phyloP scores from a whole-genome alignment of 805 yeast species.

The Candida koratica region DNA sequence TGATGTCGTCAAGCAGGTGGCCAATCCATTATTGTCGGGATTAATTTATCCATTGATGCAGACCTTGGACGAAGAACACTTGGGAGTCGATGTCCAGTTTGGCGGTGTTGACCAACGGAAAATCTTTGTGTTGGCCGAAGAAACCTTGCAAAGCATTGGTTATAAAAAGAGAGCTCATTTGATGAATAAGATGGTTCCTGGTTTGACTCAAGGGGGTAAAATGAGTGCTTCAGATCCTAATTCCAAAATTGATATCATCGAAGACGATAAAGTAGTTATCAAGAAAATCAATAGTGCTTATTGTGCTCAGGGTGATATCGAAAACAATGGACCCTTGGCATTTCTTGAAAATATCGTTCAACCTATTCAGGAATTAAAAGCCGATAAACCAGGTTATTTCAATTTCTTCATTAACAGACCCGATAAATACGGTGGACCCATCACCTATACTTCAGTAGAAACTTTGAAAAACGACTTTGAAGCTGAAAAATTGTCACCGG shows the following conservation, averaged over 20 bases:
- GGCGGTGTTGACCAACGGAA: slow-evolving; percentile 99
- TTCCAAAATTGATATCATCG: slow-evolving; percentile 90
- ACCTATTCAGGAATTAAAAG: slow-evolving; percentile 79
- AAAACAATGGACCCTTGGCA: slow-evolving; percentile 85
- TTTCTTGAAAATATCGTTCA: slow-evolving; percentile 79
- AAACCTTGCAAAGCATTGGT: slow-evolving; percentile 78
- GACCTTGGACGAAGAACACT: slow-evolving; percentile 90
- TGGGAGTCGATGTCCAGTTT: slow-evolving; percentile 88
- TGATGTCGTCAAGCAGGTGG: slow-evolving; percentile 96
- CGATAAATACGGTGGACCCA: slow-evolving; percentile 94
- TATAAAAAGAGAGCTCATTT: slow-evolving; percentile 97
- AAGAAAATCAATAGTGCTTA: slow-evolving; percentile 90
- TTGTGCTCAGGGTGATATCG: slow-evolving; percentile 91
- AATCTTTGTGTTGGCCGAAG: slow-evolving; percentile 95
- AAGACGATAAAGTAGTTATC: slow-evolving; percentile 80
- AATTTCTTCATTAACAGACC: slow-evolving; percentile 81
- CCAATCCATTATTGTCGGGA: slow-evolving; percentile 89
- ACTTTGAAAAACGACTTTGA: slow-evolving; percentile 69
- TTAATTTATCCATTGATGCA: slow-evolving; percentile 98
- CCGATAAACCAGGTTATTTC: slow-evolving; percentile 51
- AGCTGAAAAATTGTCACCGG: slow-evolving; percentile 77
- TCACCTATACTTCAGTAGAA: slow-evolving; percentile 64
- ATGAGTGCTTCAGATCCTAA: slow-evolving; percentile 99
- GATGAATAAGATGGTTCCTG: slow-evolving; percentile 99
- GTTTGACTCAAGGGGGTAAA: slow-evolving; percentile 93